These are phyloP conservation scores for Penicillium sp. DNA, from an alignment of 2,329 filamentous ascomycete species.

Conservation along the genomic window DNA sequence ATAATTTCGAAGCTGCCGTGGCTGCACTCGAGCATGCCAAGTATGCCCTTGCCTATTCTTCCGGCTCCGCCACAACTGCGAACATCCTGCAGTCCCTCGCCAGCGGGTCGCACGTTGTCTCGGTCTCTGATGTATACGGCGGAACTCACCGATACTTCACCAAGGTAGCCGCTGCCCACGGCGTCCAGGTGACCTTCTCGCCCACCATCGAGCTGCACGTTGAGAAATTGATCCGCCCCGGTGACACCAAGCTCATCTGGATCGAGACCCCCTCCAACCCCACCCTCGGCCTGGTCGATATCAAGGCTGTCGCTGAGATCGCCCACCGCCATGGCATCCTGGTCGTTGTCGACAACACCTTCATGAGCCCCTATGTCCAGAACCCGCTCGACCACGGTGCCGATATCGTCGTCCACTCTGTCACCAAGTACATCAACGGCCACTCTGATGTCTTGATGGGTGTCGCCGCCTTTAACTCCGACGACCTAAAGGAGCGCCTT, in stretches of 20 bases:
- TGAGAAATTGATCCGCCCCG: slow-evolving; percentile 69
- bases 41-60: slow-evolving; percentile 89
- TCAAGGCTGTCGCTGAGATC: slow-evolving; percentile 72
- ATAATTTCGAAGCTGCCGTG: slow-evolving; percentile 88
- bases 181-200: slow-evolving; percentile 90
- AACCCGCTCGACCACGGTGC: slow-evolving; percentile 93
- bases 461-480: slow-evolving; percentile 87
- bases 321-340: slow-evolving; percentile 84
- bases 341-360: slow-evolving; percentile 99
- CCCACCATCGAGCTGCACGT: slow-evolving; percentile 88
- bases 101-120: slow-evolving; percentile 86
- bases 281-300: slow-evolving; percentile 87
- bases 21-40: slow-evolving; percentile 89
- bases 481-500: slow-evolving; percentile 69
- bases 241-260: slow-evolving; percentile 89
- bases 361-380: slow-evolving; percentile 92
- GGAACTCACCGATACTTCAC: slow-evolving; percentile 99
- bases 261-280: slow-evolving; percentile 95
- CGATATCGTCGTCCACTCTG: slow-evolving; percentile 92
- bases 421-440: slow-evolving; percentile 99
- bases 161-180: slow-evolving; percentile 89
- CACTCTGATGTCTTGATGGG: slow-evolving; percentile 97
- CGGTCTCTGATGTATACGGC: slow-evolving; percentile 94
- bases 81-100: slow-evolving; percentile 89
- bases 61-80: slow-evolving; percentile 88